Evolutionary conservation across 2,329 filamentous ascomycete genomes (phyloP).

Genomic region (Monilinia polystroma): DNA sequence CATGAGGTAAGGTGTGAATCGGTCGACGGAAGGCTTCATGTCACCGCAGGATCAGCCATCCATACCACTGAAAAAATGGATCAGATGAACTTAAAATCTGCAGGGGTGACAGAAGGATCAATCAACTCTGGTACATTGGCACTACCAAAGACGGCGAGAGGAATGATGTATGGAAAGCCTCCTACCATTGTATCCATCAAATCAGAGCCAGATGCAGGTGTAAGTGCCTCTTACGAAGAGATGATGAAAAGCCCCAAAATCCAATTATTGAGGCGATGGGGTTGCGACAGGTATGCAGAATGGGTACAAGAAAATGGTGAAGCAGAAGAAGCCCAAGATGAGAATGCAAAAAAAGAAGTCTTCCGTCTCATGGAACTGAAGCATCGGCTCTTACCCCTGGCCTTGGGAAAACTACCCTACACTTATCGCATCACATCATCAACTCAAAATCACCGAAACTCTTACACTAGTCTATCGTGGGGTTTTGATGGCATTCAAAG

Average conservation of each 20-base stretch:
- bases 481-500: not conserved
- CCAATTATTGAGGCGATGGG: not conserved
- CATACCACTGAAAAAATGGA: not conserved
- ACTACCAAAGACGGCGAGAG: not conserved
- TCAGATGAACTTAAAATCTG: not conserved
- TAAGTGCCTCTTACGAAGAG: not conserved
- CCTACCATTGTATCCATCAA: not conserved
- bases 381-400: not conserved
- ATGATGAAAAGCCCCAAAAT: not conserved
- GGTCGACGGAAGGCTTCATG: not conserved
- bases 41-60: not conserved
- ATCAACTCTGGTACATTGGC: not conserved
- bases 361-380: constrained; percentile 13
- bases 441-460: not conserved
- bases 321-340: not conserved
- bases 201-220: not conserved
- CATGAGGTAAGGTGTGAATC: not conserved
- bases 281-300: not conserved
- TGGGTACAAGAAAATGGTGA: not conserved
- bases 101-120: not conserved
- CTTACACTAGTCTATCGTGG: not conserved
- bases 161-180: not conserved
- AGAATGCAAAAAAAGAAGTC: not conserved
- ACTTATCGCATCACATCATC: not conserved
- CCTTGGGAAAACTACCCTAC: not conserved